Percentiles rank a stretch among this genome's conserved stretches.
phyloP scores from a whole-genome alignment of 768 basidiomycete species.

The Naganishia kalamii region DNA sequence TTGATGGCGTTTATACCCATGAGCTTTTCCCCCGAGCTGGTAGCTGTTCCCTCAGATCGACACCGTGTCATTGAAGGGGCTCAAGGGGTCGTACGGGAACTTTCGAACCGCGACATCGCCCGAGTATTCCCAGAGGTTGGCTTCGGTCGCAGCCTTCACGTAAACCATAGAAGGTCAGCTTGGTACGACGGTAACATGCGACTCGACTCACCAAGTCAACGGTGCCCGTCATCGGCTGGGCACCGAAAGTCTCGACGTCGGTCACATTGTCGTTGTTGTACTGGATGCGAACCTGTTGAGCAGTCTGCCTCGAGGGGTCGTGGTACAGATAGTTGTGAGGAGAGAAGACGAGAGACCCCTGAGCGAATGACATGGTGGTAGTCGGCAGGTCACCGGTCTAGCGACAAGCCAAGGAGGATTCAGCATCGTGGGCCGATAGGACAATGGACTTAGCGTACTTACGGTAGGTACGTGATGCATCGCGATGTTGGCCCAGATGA shows the following conservation, averaged over 20 bases:
- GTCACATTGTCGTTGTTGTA: conserved; percentile 29
- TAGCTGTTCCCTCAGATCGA: not conserved
- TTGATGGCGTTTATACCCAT: too few relatives aligned
- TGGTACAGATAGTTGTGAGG: conserved; percentile 41
- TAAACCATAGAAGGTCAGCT: not conserved
- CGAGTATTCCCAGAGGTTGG: conserved; percentile 27
- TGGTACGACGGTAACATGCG: not conserved
- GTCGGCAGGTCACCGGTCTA: conserved; percentile 42
- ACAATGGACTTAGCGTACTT: not conserved
- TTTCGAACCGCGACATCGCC: conserved; percentile 32
- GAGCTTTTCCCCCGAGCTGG: too few relatives aligned
- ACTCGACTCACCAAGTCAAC: conserved; percentile 25
- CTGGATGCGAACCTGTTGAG: conserved; percentile 38
- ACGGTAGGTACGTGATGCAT: conserved; percentile 37
- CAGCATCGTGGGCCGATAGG: not conserved
- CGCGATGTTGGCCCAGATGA: conserved; percentile 37
- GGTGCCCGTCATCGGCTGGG: conserved; percentile 15
- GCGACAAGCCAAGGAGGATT: not conserved
- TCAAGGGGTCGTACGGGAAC: conserved; percentile 31
- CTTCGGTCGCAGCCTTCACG: conserved; percentile 17
- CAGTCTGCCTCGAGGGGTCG: conserved; percentile 37
- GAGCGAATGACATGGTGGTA: conserved; percentile 34
- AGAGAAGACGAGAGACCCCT: conserved; percentile 31
- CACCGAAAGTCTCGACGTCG: conserved; percentile 29
- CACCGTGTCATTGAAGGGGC: not conserved